Evolutionary conservation across 371 early-diverging fungal species (phyloP), one percentile per base, ranked within the genome.

Genomic region (Actinomortierella ambigua): DNA sequence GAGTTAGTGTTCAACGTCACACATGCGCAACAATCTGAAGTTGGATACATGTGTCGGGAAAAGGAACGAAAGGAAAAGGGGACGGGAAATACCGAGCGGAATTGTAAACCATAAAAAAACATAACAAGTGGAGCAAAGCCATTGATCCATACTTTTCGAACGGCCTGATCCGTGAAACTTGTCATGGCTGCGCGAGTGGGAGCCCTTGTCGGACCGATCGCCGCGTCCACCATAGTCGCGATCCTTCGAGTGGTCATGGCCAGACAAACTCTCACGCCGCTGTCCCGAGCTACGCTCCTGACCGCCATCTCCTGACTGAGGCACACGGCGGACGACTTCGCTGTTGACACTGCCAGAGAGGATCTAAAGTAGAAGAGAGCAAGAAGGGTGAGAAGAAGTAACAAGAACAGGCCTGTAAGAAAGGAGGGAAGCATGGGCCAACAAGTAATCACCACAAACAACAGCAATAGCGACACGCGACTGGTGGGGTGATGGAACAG

Each of bases 331-430:
- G 46, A 66, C 67, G 28, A 73, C 60, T 51, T 73, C 73, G 29
- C 73, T 73, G 60, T 73, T 73, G 44, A 73, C 73, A 48, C 63
- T 73, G 50, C 73, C 73, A 3, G 73, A 50, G 18, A 73, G 73
- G 56, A 73, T 62, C 73, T 73, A 44, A 34, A n/a, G 18, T 34
- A 34, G 34, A 34, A 34, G n/a, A n/a, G n/a, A n/a, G n/a, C n/a
- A n/a, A n/a, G n/a, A n/a, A n/a, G n/a, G n/a, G n/a, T n/a, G n/a
- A n/a, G n/a, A n/a, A n/a, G n/a, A n/a, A n/a, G n/a, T n/a, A n/a
- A n/a, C n/a, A n/a, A 34, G 34, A 34, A 34, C 4, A 6, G 11
- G 34, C 34, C 7, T 34, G 7, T 4, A 6, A 34, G 4, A 34
- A 34, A 34, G 4, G 34, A 11, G 11, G 11, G 34, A 11, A 34